Evolutionary conservation across 106 monocot genomes (phyloP).

Genomic region (Allium cepa): DNA sequence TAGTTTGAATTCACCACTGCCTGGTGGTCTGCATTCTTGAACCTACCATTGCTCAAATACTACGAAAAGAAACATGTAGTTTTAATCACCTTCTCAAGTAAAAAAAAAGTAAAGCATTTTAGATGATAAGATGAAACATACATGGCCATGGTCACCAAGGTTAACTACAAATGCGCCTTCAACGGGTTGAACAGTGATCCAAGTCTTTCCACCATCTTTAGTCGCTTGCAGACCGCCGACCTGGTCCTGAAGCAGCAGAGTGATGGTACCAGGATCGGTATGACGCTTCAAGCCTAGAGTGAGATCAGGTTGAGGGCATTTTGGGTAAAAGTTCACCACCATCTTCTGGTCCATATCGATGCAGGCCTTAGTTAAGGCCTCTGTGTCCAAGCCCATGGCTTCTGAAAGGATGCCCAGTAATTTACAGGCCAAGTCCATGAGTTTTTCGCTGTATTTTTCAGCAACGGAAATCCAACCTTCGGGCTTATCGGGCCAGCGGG

Average conservation of each 20-base stretch:
- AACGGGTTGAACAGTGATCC: constrained; percentile 84
- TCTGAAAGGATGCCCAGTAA: constrained; percentile 72
- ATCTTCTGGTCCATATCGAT: constrained; percentile 93
- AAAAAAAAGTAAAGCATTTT: not conserved
- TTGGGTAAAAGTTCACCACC: constrained; percentile 85
- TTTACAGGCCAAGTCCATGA: constrained; percentile 68
- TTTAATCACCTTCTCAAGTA: too few species aligned
- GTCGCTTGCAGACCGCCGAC: constrained; percentile 88
- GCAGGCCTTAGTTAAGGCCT: constrained; percentile 65
- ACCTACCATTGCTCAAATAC: constrained; percentile 86
- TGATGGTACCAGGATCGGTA: constrained; percentile 92
- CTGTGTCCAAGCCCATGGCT: constrained; percentile 76
- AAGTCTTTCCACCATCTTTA: constrained; percentile 65
- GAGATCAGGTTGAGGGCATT: constrained; percentile 94
- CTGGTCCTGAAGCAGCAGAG: constrained; percentile 79
- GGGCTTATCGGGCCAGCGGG: constrained; percentile 87
- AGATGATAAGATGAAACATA: constrained; percentile 12
- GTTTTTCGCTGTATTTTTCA: constrained; percentile 58
- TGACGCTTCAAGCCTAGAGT: constrained; percentile 88
- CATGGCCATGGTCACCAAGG: constrained; percentile 91
- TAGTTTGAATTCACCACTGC: constrained; percentile 68
- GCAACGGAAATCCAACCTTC: constrained; percentile 55
- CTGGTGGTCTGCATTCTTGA: constrained; percentile 95
- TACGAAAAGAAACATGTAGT: constrained; percentile 7
- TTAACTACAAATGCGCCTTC: constrained; percentile 83